Evolutionary conservation across 345 rosid genomes (phyloP).

Genomic region (Linum lewisii): DNA sequence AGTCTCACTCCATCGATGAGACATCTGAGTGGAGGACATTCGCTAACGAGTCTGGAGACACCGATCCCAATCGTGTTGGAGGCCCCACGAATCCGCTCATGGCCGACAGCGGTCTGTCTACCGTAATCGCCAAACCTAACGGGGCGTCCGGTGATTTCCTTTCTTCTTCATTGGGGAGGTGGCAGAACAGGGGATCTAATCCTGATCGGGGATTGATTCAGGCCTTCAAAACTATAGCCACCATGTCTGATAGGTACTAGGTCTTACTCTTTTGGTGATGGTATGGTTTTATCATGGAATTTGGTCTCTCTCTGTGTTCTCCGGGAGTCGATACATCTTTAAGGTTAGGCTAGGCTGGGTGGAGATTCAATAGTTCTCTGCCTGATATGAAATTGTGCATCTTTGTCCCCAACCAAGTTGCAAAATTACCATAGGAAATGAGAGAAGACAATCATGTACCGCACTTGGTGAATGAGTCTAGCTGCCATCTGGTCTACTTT

Average conservation of each 20-base stretch:
- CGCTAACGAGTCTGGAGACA: constrained; percentile 26
- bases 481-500: too few species aligned
- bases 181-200: constrained; percentile 32
- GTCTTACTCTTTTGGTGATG: not conserved
- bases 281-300: not conserved
- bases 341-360: too few species aligned
- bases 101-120: constrained; percentile 30
- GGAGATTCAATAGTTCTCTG: too few species aligned
- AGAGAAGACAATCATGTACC: too few species aligned
- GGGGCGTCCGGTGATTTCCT: constrained; percentile 23
- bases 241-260: constrained; percentile 34
- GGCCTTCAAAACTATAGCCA: constrained; percentile 35
- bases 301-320: not conserved
- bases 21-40: constrained; percentile 44
- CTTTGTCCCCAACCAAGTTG: too few species aligned
- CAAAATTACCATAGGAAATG: too few species aligned
- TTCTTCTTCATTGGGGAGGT: constrained; percentile 21
- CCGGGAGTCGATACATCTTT: not conserved
- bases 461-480: too few species aligned
- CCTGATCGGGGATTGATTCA: constrained; percentile 26
- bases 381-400: too few species aligned
- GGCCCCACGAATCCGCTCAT: constrained; percentile 34
- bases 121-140: constrained; percentile 30
- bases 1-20: constrained; percentile 35
- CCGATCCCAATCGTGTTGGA: constrained; percentile 43